These are phyloP conservation scores for Acacia melanoxylon DNA, from an alignment of 306 rosid genomes.

Conservation along the genomic window DNA sequence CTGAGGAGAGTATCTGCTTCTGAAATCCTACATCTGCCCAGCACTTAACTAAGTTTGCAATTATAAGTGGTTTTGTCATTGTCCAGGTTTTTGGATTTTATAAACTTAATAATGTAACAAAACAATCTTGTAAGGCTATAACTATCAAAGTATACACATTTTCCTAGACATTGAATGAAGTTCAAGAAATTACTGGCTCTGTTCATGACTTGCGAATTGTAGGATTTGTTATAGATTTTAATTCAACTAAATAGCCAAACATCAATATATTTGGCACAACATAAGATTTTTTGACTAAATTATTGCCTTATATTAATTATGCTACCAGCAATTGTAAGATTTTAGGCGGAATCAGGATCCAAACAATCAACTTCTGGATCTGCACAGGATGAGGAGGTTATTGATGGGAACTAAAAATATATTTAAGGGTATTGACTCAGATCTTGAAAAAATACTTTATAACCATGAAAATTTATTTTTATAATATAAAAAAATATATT, in stretches of 20 bases:
- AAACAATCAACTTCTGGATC: slow-evolving; percentile 58
- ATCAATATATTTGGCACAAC: slow-evolving; percentile 12
- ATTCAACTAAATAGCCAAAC: background rate
- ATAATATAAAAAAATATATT: no score
- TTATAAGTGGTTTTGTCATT: background rate
- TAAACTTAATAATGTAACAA: background rate
- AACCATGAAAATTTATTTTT: no score
- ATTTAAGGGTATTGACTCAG: no score
- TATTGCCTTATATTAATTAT: slow-evolving; percentile 18
- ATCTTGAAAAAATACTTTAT: no score
- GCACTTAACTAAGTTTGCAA: background rate
- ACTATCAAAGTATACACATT: background rate
- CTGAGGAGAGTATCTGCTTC: no score
- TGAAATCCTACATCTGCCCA: background rate
- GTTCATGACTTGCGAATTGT: background rate
- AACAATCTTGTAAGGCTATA: background rate
- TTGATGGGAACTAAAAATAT: no score
- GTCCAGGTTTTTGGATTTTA: background rate
- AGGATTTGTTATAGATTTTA: background rate
- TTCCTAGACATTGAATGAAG: background rate
- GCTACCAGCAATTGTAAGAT: slow-evolving; percentile 22
- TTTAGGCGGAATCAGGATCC: slow-evolving; percentile 67
- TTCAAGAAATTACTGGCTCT: background rate
- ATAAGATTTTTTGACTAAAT: background rate
- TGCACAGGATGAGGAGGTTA: slow-evolving; percentile 53